A percentile compares a stretch with the other conserved stretches of the same genome.
Conservation (phyloP, 768 basidiomycete genomes). For the Pleurotus giganteus region DNA sequence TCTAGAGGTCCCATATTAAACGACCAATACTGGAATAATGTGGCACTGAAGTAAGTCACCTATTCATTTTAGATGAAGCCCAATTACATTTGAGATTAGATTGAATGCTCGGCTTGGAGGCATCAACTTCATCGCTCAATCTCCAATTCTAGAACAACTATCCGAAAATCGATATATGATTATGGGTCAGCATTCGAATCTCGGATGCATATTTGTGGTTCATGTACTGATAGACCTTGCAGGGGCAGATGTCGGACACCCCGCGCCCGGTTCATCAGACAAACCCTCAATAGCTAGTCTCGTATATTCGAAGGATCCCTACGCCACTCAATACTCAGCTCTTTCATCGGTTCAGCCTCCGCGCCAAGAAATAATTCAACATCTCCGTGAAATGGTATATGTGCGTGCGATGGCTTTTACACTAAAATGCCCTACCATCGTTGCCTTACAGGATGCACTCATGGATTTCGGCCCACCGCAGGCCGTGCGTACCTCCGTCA, state of each 20-base stretch:
- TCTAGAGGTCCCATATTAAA: slow-evolving; percentile 18
- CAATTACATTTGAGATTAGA: slow-evolving; percentile 24
- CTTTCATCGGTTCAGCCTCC: slow-evolving; percentile 42
- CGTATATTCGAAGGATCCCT: slow-evolving; percentile 54
- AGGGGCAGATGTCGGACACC: slow-evolving; percentile 65
- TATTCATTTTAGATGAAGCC: neutral
- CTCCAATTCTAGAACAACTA: slow-evolving; percentile 22
- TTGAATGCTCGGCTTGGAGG: slow-evolving; percentile 56
- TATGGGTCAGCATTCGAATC: slow-evolving; percentile 31
- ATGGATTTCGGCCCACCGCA: slow-evolving; percentile 9
- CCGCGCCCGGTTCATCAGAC: slow-evolving; percentile 45
- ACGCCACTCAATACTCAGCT: slow-evolving; percentile 46
- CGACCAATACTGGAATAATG: slow-evolving; percentile 55
- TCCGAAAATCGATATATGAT: slow-evolving; percentile 30
- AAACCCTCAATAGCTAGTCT: slow-evolving; percentile 38
- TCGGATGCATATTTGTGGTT: neutral
- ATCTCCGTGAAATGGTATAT: slow-evolving; percentile 36
- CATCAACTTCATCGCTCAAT: slow-evolving; percentile 35
- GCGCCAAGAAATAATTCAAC: slow-evolving; percentile 43
- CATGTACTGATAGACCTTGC: neutral
- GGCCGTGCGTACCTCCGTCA: neutral
- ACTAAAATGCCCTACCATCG: neutral
- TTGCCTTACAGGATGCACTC: slow-evolving; percentile 17
- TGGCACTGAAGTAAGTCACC: slow-evolving; percentile 45
- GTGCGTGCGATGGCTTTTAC: slow-evolving; percentile 17